Base-by-base conservation (phyloP, 1,284 basidiomycete genomes). In the Filobasidium uniguttulatum region DNA sequence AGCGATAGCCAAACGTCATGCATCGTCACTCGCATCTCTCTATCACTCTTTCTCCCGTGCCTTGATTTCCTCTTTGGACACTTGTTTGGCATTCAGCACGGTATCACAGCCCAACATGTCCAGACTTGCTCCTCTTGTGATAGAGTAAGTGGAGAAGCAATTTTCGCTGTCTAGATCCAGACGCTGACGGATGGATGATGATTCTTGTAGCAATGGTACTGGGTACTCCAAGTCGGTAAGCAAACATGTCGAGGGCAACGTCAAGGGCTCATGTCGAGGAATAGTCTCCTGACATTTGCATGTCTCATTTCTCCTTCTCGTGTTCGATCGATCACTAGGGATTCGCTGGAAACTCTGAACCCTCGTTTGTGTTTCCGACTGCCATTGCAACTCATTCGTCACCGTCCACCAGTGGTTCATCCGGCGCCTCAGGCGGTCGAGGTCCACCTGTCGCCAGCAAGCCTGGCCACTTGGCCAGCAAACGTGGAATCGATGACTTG, bases 311-410 rank as follows among this genome's bases (percentile, higher is more conserved):
- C 28, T n/a, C 33, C 44, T 25, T 20, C 19, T 22, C 44, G 28
- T 26, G 8, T 34, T 30, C 25, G 10, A 23, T 22, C 19, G 15
- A 4, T 22, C 36, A 9, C 3, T 33, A 14, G 60, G 93, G 93
- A 43, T 98, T 94, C 71, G 93, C 94, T 47, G 94, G 94, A 50
- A 98, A 98, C 72, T 94, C 89, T 50, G 91, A 97, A 71, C 94
- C 93, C 38, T 97, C 90, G 9, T 98, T 94, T 65, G 89, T 93
- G 23, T 91, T 93, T 63, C 90, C 90, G 3, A 94, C 90, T n/a
- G 88, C 88, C 28, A 96, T 94, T 58, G 85, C 88, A 4, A 89
- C 88, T 7, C 78, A 85, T 55, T 70, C 72, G 53, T 57, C 66
- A 22, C 58, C 62, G 7, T 60, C 63, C 2, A 54, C 62, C 9